Percentiles rank a stretch among this genome's conserved stretches.
Conservation (phyloP, 73 alveolate species). For the Symbiodinium pilosum region DNA sequence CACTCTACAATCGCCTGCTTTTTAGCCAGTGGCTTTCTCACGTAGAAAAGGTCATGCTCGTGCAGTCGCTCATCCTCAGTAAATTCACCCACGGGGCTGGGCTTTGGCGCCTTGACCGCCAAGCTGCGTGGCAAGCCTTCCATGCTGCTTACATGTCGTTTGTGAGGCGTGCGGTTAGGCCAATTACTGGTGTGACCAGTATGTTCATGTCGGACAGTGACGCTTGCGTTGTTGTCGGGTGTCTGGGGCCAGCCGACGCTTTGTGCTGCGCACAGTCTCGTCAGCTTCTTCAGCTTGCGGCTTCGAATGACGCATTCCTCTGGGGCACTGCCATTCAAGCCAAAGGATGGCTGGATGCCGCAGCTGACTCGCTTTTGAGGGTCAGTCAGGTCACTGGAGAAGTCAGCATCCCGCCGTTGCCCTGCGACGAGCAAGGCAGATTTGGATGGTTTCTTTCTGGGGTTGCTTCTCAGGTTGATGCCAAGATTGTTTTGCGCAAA, state of each 20-base stretch:
- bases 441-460: not conserved
- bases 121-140: too few relatives aligned
- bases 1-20: too few relatives aligned
- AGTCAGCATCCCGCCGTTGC: not conserved
- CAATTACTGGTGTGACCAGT: not conserved
- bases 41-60: too few relatives aligned
- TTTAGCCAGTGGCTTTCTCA: too few relatives aligned
- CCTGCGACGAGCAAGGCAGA: not conserved
- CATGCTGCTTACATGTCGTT: not conserved
- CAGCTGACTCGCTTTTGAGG: not conserved
- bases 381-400: not conserved
- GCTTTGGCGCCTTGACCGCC: too few relatives aligned
- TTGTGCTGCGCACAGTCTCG: not conserved
- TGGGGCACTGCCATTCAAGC: not conserved
- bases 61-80: too few relatives aligned
- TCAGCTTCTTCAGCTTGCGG: not conserved
- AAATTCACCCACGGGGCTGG: too few relatives aligned
- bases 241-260: not conserved
- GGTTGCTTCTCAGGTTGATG: not conserved
- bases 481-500: not conserved
- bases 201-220: not conserved
- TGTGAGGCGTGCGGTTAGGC: not conserved
- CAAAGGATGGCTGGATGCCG: not conserved
- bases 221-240: not conserved
- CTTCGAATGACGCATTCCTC: not conserved